phyloP scores from a whole-genome alignment of 495 filamentous ascomycete species.

The Penicillium atrosanguineum region DNA sequence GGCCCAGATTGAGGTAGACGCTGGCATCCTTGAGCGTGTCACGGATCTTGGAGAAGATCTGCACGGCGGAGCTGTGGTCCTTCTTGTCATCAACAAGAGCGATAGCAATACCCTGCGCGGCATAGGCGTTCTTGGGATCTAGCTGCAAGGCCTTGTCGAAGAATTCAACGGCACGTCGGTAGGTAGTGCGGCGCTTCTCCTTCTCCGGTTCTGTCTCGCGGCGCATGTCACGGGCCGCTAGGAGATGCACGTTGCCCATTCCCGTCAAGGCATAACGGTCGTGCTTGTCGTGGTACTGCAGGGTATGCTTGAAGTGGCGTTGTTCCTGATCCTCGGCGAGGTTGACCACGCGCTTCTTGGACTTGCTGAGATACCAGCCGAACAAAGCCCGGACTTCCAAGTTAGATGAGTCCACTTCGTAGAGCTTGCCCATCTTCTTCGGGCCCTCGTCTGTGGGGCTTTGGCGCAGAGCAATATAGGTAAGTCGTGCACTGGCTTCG shows the following conservation, averaged over 20 bases:
- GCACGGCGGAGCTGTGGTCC: constrained; percentile 73
- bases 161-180: constrained; percentile 91
- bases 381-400: constrained; percentile 89
- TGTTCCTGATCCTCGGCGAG: constrained; percentile 87
- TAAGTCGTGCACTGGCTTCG: constrained; percentile 80
- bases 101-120: constrained; percentile 93
- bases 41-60: constrained; percentile 81
- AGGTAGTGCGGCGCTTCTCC: constrained; percentile 81
- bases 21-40: constrained; percentile 85
- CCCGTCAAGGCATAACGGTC: constrained; percentile 90
- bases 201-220: constrained; percentile 84
- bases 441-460: constrained; percentile 82
- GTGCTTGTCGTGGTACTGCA: constrained; percentile 93
- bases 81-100: constrained; percentile 91
- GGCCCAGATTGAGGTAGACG: constrained; percentile 87
- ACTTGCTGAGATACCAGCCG: constrained; percentile 88
- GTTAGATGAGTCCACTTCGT: constrained; percentile 73
- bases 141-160: constrained; percentile 95
- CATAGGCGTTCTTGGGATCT: constrained; percentile 90
- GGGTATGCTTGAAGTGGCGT: constrained; percentile 90
- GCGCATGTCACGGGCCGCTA: constrained; percentile 88
- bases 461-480: constrained; percentile 85
- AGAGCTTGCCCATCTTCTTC: constrained; percentile 76
- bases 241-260: constrained; percentile 91
- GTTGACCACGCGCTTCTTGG: constrained; percentile 75